A percentile compares a stretch with the other conserved stretches of the same genome.
Conservation (phyloP, 495 filamentous ascomycete genomes). For the Melanomma pulvis-pyrius region DNA sequence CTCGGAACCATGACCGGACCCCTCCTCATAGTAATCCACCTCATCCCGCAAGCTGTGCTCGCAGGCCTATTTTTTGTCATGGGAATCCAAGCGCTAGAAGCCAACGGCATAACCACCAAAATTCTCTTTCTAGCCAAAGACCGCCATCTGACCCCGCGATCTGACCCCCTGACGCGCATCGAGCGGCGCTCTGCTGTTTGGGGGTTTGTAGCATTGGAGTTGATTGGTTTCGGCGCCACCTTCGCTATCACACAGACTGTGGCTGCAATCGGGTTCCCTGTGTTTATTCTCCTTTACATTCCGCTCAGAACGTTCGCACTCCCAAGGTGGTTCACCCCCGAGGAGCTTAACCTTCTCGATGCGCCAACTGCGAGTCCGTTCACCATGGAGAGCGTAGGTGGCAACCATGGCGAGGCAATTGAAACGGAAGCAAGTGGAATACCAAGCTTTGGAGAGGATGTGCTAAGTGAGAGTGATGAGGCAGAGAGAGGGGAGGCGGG, state of each 20-base stretch:
- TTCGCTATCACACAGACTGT: constrained; percentile 97
- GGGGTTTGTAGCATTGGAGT: constrained; percentile 74
- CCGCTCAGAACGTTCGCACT: constrained; percentile 74
- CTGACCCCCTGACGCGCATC: constrained; percentile 66
- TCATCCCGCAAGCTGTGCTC: constrained; percentile 86
- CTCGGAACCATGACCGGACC: constrained; percentile 89
- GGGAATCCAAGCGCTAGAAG: constrained; percentile 52
- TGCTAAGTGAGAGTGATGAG: constrained; percentile 36
- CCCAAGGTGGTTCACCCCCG: constrained; percentile 65
- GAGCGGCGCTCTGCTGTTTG: constrained; percentile 63
- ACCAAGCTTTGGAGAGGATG: constrained; percentile 6
- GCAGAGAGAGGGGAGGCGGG: constrained; percentile 36
- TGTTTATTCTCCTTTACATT: constrained; percentile 81
- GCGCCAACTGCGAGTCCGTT: constrained; percentile 80
- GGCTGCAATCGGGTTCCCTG: constrained; percentile 87
- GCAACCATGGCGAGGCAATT: constrained; percentile 58
- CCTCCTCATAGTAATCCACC: constrained; percentile 75
- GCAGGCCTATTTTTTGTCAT: constrained; percentile 95
- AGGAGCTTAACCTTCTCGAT: constrained; percentile 76
- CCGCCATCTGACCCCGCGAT: constrained; percentile 59
- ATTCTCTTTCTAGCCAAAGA: constrained; percentile 76
- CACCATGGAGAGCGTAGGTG: constrained; percentile 83
- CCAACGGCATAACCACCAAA: constrained; percentile 82
- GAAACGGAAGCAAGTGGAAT: neutral
- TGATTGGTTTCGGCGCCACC: constrained; percentile 79